Evolutionary conservation across 2,329 filamentous ascomycete genomes (phyloP).

Genomic region (Oidium heveae): DNA sequence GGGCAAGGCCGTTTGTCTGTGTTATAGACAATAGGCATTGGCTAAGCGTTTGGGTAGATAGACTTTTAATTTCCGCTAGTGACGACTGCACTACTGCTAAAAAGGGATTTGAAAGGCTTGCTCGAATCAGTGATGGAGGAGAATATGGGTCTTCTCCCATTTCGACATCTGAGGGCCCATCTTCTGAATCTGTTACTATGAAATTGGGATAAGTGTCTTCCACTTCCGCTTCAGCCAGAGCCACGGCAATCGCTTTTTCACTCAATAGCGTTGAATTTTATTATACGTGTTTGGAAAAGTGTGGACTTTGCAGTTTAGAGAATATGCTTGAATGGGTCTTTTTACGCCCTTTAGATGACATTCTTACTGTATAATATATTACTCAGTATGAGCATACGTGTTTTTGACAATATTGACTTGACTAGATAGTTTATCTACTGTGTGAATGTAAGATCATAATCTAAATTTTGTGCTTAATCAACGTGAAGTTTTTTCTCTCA

Average conservation of each 20-base stretch:
- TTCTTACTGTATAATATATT: not conserved
- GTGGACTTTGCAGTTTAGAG: not conserved
- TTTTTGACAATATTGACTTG: no score
- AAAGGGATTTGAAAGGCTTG: not conserved
- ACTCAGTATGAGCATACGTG: no score
- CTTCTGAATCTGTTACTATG: not conserved
- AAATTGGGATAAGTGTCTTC: not conserved
- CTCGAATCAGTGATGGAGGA: not conserved
- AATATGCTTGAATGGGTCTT: not conserved
- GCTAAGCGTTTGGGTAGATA: not conserved
- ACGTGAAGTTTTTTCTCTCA: no score
- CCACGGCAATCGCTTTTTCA: not conserved
- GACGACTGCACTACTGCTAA: not conserved
- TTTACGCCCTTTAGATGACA: not conserved
- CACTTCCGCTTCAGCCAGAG: not conserved
- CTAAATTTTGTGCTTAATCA: no score
- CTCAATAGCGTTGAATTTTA: not conserved
- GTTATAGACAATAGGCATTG: not conserved
- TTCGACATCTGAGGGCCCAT: not conserved
- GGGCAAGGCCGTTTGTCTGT: not conserved
- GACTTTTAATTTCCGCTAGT: not conserved
- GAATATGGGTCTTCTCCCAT: not conserved
- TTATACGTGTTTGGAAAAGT: not conserved
- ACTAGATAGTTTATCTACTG: no score
- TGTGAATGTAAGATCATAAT: no score